These are phyloP conservation scores for Cochlearia excelsa DNA, from an alignment of 345 rosid species.

Conservation along the genomic window DNA sequence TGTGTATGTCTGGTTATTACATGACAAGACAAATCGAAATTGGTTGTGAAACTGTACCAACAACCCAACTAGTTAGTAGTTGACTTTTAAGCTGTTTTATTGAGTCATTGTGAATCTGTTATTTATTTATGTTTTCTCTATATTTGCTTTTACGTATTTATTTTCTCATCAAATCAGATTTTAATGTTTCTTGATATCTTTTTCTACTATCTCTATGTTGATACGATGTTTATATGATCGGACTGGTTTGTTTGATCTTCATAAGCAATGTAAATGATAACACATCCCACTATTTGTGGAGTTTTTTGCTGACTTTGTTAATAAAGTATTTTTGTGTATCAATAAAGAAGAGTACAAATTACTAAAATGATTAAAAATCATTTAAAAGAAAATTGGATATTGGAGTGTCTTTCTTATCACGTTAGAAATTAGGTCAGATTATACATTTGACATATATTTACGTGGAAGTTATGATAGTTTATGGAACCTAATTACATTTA, in stretches of 20 bases:
- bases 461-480: not conserved
- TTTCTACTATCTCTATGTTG: slow-evolving; percentile 15
- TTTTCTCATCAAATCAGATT: slow-evolving; percentile 20
- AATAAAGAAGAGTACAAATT: slow-evolving; percentile 4
- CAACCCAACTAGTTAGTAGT: slow-evolving; percentile 17
- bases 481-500: slow-evolving; percentile 7
- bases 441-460: not conserved
- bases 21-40: slow-evolving; percentile 32
- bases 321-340: slow-evolving; percentile 10
- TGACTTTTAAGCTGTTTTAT: slow-evolving; percentile 30
- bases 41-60: slow-evolving; percentile 32
- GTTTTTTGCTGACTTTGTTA: slow-evolving; percentile 10
- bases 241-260: slow-evolving; percentile 8
- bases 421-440: not conserved
- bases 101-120: slow-evolving; percentile 25
- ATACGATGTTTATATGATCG: slow-evolving; percentile 19
- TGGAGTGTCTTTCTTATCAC: not conserved
- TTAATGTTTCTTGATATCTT: not conserved
- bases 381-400: not conserved
- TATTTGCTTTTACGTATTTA: not conserved
- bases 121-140: not conserved
- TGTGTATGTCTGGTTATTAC: slow-evolving; percentile 23
- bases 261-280: not conserved
- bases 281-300: not conserved
- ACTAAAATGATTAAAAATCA: not conserved